Evolutionary conservation across 306 rosid genomes (phyloP), one percentile per base, ranked within the genome.

Genomic region (Corylus avellana): DNA sequence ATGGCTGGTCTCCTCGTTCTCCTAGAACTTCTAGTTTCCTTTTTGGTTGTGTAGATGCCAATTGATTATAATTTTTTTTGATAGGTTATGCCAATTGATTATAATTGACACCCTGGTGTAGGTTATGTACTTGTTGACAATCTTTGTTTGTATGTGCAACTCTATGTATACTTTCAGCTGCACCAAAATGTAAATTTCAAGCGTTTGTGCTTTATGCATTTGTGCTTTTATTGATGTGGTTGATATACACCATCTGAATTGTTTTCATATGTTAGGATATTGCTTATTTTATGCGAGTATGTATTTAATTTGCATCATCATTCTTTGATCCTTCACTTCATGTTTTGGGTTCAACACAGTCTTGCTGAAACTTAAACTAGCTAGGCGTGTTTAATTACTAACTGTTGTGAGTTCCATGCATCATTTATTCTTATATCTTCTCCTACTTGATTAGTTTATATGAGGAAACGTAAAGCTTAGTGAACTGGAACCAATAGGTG

Each of bases 1-100:
- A 4, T 68, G 51, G 72, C 72, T 42, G 55, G 68, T 44, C 69
- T 81, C 48, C 72, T 42, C 18, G 51, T 68, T 32, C 72, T 68
- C 32, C 53, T n/a, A 18, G 39, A 68, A 42, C 25, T 73, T 46
- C 46, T 14, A 20, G 61, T 71, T 57, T 59, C 7, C 17, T 0
- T 56, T 9, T 61, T 57, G 68, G 18, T 47, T 72, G 25, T 44
- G 39, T 56, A 44, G 77, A 29, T 78, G 48, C 70, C 14, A 78
- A 27, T 18, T 32, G 35, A 32, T 32, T 32, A 32, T 32, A 32
- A 32, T 32, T 32, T 1, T 22, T 32, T 32, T 32, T 32, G 35
- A 32, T 32, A 32, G 35, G 2, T 32, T 32, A 29, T 78, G 39
- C 61, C 20, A 78, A 27, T 18, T 46, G 59, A 17, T 62, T 27